A percentile compares a stretch with the other conserved stretches of the same genome.
Conservation (phyloP, 805 yeast genomes). For the Metschnikowia santaceciliae region DNA sequence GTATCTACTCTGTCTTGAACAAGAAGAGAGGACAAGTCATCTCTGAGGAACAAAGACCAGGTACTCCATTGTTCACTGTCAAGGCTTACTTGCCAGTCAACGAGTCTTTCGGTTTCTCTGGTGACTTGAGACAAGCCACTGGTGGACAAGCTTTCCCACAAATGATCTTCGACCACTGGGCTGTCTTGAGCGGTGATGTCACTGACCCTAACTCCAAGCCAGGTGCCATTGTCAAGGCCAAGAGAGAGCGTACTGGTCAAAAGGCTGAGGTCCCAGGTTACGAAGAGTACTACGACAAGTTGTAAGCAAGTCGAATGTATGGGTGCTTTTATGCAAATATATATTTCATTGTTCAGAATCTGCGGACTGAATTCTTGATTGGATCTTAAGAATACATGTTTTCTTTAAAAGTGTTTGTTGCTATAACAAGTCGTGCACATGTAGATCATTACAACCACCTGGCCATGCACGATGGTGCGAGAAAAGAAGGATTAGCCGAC, state of each 20-base stretch:
- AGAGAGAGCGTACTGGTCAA: constrained; percentile 95
- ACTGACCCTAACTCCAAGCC: constrained; percentile 72
- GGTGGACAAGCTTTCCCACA: constrained; percentile 99
- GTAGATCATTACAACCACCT: not conserved
- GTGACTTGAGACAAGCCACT: constrained; percentile 99
- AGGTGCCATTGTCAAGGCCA: constrained; percentile 53
- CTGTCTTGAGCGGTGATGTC: constrained; percentile 87
- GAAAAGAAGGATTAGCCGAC: not conserved
- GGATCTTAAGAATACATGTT: constrained; percentile 13
- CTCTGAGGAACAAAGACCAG: constrained; percentile 99
- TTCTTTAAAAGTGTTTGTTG: not conserved
- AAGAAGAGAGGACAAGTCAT: constrained; percentile 99
- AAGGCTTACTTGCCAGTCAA: constrained; percentile 99
- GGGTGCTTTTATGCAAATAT: constrained; percentile 9
- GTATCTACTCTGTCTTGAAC: constrained; percentile 99
- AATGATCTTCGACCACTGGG: constrained; percentile 99
- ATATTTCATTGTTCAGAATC: constrained; percentile 14
- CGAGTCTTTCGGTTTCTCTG: constrained; percentile 99
- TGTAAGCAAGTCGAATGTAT: constrained; percentile 40
- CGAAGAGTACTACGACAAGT: constrained; percentile 97
- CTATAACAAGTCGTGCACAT: not conserved
- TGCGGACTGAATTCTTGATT: constrained; percentile 9
- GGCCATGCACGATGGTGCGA: not conserved
- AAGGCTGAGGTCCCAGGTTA: constrained; percentile 98
- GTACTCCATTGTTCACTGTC: constrained; percentile 99